Evolutionary conservation across 805 yeast species (phyloP).

Genomic region (Candida succiphila): DNA sequence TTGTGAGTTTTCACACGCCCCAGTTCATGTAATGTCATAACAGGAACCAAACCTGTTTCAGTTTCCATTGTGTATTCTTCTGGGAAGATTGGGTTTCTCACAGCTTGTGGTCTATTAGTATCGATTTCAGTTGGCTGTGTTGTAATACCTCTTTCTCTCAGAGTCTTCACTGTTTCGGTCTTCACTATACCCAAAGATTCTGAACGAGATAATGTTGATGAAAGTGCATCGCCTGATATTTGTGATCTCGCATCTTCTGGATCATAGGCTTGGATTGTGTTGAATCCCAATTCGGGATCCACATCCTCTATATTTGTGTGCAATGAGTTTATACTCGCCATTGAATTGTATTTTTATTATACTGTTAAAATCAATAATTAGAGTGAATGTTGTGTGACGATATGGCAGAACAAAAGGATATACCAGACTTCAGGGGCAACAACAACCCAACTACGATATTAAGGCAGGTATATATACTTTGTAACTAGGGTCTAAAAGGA

Average conservation of each 20-base stretch:
- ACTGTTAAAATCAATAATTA: no score
- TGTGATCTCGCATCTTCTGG: conserved; percentile 41
- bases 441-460: no score
- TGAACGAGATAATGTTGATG: conserved; percentile 18
- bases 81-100: conserved; percentile 70
- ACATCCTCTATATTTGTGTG: neutral
- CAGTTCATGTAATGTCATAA: conserved; percentile 53
- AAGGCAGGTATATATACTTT: no score
- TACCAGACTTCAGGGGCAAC: no score
- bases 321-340: neutral
- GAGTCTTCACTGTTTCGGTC: conserved; percentile 69
- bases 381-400: no score
- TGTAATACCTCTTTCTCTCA: conserved; percentile 52
- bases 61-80: conserved; percentile 90
- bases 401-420: no score
- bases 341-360: neutral
- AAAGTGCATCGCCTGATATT: conserved; percentile 21
- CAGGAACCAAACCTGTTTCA: conserved; percentile 79
- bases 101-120: conserved; percentile 41
- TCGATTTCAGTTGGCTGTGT: conserved; percentile 45
- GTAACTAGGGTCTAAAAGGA: no score
- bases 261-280: conserved; percentile 27
- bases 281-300: conserved; percentile 8
- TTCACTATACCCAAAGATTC: conserved; percentile 32
- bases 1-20: conserved; percentile 38